Base-by-base conservation (phyloP, 2,329 filamentous ascomycete species). In the Penicillium digitatum region DNA sequence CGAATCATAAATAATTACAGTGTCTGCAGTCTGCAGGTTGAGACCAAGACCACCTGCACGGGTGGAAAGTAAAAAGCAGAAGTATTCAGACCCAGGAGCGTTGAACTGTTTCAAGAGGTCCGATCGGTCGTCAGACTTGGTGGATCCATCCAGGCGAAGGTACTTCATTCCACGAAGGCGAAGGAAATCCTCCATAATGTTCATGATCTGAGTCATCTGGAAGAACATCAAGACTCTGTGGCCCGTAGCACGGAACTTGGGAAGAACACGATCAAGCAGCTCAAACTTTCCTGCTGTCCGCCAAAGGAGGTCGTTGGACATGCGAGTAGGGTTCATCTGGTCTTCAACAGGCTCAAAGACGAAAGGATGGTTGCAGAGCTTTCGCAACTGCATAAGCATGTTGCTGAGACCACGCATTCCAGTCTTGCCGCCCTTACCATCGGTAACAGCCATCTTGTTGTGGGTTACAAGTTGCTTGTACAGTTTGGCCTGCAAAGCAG, bases 171-270 rank as follows among this genome's bases (percentile, higher is more conserved):
- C 88, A 61, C 90, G 84, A 68, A 90, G 87, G 3, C 93, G 87
- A 59, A 99, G 76, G 72, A 95, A 99, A 72, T 99, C 94, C 67
- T 99, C 94, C 94, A 99, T 97, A 69, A 99, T 99, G 76, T 99
- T 96, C 94, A 99, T 99, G 71, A 99, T 99, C 59, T 95, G 92
- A 4, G 94, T 99, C 94, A 99, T 99, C 74, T 99, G 94, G 82
- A 99, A 99, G 83, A 99, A 99, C 89, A 99, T 97, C 72, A 99
- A 81, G 27, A 97, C 91, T 74, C 94, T 88, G 83, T 99, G 94
- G 16, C 90, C 90, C 1, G 90, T 92, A 3, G 83, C 86, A 65
- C 89, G 84, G 74, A 99, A 97, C 76, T 99, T 99, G 44, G 94
- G 94, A 60, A 99, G 74, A 58, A 99, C 81, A 48, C 94, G 84